phyloP scores from a whole-genome alignment of 1,284 basidiomycete genomes.

The Pyrrhoderma noxium region DNA sequence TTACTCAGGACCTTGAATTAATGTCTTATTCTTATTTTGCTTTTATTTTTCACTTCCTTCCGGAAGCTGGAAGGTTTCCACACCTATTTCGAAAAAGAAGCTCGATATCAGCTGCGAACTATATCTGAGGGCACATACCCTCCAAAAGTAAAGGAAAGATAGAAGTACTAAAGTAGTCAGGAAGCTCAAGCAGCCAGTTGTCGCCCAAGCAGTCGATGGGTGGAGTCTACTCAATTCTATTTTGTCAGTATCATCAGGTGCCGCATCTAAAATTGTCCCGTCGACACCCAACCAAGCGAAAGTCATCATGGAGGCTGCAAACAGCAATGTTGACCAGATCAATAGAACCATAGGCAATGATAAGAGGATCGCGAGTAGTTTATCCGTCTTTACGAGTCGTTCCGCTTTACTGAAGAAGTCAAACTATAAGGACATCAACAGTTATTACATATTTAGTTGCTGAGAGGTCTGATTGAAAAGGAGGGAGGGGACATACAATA shows the following conservation, averaged over 20 bases:
- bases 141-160: constrained; percentile 17
- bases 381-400: constrained; percentile 12
- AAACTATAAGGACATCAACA: constrained; percentile 13
- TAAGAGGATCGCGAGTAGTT: constrained; percentile 16
- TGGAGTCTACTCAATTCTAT: constrained; percentile 3
- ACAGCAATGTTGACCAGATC: constrained; percentile 18
- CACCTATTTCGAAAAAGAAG: neutral
- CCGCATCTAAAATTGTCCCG: constrained; percentile 8
- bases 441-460: neutral
- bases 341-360: constrained; percentile 19
- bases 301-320: constrained; percentile 16
- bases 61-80: constrained; percentile 13
- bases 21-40: neutral
- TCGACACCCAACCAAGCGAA: constrained; percentile 18
- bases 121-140: constrained; percentile 5
- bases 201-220: constrained; percentile 9
- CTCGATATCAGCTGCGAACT: neutral
- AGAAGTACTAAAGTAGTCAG: constrained; percentile 7
- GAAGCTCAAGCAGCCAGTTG: constrained; percentile 10
- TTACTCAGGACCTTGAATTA: no score
- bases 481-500: neutral
- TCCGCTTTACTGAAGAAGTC: constrained; percentile 17
- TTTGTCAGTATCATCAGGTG: neutral
- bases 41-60: constrained; percentile 4
- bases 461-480: neutral